phyloP scores from a whole-genome alignment of 108 stramenopile species.

The Epipyxis sp. region DNA sequence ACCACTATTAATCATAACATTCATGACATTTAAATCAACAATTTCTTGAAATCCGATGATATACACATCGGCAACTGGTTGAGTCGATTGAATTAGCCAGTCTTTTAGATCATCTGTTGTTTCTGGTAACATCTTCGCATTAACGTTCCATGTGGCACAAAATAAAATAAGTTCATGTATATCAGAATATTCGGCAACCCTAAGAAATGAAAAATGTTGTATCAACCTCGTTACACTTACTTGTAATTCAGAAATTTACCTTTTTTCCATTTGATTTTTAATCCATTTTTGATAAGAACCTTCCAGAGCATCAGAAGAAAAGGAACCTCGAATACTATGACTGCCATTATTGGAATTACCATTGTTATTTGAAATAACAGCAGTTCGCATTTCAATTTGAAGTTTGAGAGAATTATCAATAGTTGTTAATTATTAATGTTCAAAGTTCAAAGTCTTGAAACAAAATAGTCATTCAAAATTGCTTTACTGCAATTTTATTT shows the following conservation, averaged over 20 bases:
- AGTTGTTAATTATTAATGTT: too few relatives aligned
- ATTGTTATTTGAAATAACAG: too few relatives aligned
- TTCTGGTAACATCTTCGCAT: neutral
- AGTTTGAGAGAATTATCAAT: too few relatives aligned
- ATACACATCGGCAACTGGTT: slow-evolving; percentile 8
- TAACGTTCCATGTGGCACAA: slow-evolving; percentile 35
- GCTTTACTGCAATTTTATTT: too few relatives aligned
- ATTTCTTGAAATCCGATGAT: slow-evolving; percentile 23
- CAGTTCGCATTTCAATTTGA: too few relatives aligned
- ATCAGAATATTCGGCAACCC: slow-evolving; percentile 12
- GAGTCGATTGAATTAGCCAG: neutral
- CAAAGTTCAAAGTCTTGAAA: too few relatives aligned
- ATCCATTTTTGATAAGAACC: slow-evolving; percentile 47
- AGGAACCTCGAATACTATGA: too few relatives aligned
- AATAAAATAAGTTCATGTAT: neutral
- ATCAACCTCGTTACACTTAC: neutral
- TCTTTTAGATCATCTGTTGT: neutral
- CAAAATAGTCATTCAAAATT: too few relatives aligned
- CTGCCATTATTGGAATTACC: too few relatives aligned
- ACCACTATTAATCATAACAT: slow-evolving; percentile 7
- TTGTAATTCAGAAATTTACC: slow-evolving; percentile 35
- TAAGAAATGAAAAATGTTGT: slow-evolving; percentile 3
- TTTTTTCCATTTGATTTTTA: slow-evolving; percentile 48
- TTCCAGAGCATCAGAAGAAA: neutral
- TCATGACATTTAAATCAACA: slow-evolving; percentile 28